Evolutionary conservation across 2,329 filamentous ascomycete species (phyloP), one percentile per base, ranked within the genome.

Genomic region (Colletotrichum incanum): DNA sequence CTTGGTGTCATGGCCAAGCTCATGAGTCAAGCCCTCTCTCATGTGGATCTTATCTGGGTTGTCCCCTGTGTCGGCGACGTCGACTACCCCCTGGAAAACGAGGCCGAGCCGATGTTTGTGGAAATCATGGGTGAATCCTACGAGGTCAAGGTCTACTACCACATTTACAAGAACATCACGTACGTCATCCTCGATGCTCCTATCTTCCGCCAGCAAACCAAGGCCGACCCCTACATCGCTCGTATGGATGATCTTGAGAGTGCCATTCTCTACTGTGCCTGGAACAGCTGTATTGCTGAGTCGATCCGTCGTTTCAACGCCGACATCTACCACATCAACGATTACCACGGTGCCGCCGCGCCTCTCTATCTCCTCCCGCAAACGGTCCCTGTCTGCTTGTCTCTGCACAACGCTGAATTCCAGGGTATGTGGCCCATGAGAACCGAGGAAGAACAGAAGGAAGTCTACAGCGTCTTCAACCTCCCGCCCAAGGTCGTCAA

Each of bases 191-290:
- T 93, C 12, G 91, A 93, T 78, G 89, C 90, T 0, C 90, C 90
- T 0, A 87, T 93, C 26, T 93, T 93, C 82, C 87, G 91, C 66
- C 86, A 89, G 72, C 91, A 93, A 77, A 88, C 88, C 3, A 88
- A 88, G 75, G 82, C 86, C 26, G 89, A 92, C 73, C 91, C 91
- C 0, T 93, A 93, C 76, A 91, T 91, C 20, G 84, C 90, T 47
- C 87, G 91, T 41, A 93, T 93, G 91, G 91, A 93, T 77, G 91
- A 93, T 77, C 84, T 93, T 65, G 89, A 91, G 73, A 90, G 87
- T 74, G 91, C 91, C 16, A 89, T 93, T 58, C 91, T 92, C 80
- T 93, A 93, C 78, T 92, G 89, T 2, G 90, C 90, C 3, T 93
- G 91, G 91, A 93, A 93, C 74, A 89, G 90, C 78, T 93, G 91